Evolutionary conservation across 2,329 filamentous ascomycete genomes (phyloP).

Genomic region (Huntiella savannae): DNA sequence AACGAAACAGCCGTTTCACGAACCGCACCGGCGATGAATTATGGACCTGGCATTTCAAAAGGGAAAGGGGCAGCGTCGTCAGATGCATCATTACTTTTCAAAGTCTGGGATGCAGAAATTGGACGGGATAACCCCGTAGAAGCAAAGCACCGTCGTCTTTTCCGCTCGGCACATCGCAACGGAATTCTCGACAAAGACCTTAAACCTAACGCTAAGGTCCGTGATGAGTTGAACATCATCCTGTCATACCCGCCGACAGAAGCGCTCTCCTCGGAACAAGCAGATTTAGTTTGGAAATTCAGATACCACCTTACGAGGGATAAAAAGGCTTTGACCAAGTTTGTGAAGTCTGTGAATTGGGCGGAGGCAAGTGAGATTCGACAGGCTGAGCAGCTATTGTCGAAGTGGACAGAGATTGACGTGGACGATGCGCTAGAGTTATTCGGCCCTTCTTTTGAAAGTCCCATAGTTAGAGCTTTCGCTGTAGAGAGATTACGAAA

Average conservation of each 20-base stretch:
- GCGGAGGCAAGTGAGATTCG: constrained; percentile 65
- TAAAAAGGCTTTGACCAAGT: constrained; percentile 84
- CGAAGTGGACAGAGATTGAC: constrained; percentile 92
- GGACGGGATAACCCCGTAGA: constrained; percentile 84
- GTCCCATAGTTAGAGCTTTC: constrained; percentile 72
- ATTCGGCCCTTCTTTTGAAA: constrained; percentile 80
- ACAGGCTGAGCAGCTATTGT: constrained; percentile 74
- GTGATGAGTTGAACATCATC: constrained; percentile 81
- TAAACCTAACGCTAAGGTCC: constrained; percentile 87
- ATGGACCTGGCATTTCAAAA: constrained; percentile 70
- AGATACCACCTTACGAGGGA: constrained; percentile 84
- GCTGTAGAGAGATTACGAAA: constrained; percentile 83
- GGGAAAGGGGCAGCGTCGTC: constrained; percentile 1
- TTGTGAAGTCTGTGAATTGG: constrained; percentile 97
- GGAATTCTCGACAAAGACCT: constrained; percentile 88
- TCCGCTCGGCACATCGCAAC: constrained; percentile 75
- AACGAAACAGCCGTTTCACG: constrained; percentile 35
- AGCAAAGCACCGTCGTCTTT: constrained; percentile 78
- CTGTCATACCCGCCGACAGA: constrained; percentile 88
- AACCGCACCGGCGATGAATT: constrained; percentile 71
- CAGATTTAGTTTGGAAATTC: constrained; percentile 95
- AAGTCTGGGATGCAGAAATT: constrained; percentile 85
- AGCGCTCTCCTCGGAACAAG: constrained; percentile 71
- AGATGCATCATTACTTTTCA: constrained; percentile 39
- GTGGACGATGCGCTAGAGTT: constrained; percentile 91